Base-by-base conservation (phyloP, 441 rosid species). In the Gossypium davidsonii region DNA sequence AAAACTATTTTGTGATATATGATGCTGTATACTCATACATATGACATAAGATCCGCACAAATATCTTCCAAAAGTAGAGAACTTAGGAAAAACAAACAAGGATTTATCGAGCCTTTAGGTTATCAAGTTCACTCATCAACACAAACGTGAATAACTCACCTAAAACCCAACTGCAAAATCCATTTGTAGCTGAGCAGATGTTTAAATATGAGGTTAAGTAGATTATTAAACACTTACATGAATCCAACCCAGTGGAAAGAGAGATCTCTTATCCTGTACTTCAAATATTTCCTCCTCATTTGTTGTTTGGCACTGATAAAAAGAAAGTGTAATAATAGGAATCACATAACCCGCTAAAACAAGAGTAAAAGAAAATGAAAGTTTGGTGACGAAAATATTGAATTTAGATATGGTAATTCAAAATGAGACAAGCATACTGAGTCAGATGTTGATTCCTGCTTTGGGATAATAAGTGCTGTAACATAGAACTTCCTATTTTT, bases 201-300 rank as follows among this genome's bases (percentile, higher is more conserved):
- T 63, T 66, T 7, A 23, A 66, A 3, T 26, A 46, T 39, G 18
- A 67, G n/a, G 42, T n/a, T 26, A 71, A 26, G 34, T 12, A 70
- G 21, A 60, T 34, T 42, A 34, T 20, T 28, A 17, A 31, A 18
- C 56, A 82, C 98, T 87, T 80, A 95, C 99, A 86, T 95, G 99
- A 84, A 95, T 95, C 99, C 99, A 95, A 60, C 99, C 99, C 26
- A 95, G 93, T 60, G 98, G 96, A 69, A 95, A 92, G 78, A 95
- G 96, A 71, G 98, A 92, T 78, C 57, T 89, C 68, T 84, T 92
- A 83, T 92, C 99, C 81, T 95, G 99, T 73, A 85, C 97, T 85
- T 92, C 99, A 84, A 95, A 95, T 85, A 92, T 92, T 72, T 95
- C 99, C 78, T 95, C 99, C 83, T 95, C 99, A 78, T 92, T 91